Evolutionary conservation across 257 asterid species (phyloP), one percentile per base, ranked within the genome.

Genomic region (Oldenlandia corymbosa): DNA sequence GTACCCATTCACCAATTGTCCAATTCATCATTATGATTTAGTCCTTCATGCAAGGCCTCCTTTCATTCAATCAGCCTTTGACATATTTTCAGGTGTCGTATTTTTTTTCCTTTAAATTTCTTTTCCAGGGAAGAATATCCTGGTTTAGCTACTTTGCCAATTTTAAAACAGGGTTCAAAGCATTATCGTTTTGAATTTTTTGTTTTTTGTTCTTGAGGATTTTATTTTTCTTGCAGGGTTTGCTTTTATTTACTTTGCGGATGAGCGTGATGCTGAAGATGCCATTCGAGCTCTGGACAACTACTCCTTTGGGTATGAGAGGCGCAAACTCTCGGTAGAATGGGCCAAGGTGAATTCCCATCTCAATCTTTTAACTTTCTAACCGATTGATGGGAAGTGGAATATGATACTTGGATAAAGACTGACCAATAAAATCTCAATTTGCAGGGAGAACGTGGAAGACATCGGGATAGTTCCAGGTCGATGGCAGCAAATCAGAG

Each of bases 41-140:
- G 83, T 76, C 77, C 90, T 68, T 70, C 92, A 81, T 85, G 84
- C 90, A 84, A 90, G 92, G 95, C 85, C 77, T 78, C 88, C 83
- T 82, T 82, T 42, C 90, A 82, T 87, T 79, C 95, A n/a, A 74
- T 75, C 95, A 82, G 94, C 73, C 72, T 84, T 83, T 80, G 87
- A 51, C 89, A 76, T 85, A 69, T 73, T 73, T 82, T 90, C 97
- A 92, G 98, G 98, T 92, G 86, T 82, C 81, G 88, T 88, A 86
- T 72, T 77, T 73, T 69, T 65, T 80, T 84, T 73, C n/a, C n/a
- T n/a, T n/a, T n/a, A n/a, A n/a, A 59, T 71, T 64, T 71, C 9
- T 69, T 58, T 55, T 62, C 21, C 49, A 60, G 42, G 82, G 91
- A 80, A 68, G 64, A 64, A 69, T 34, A 49, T 69, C 77, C 76